phyloP scores from a whole-genome alignment of 257 asterid species.

The Solanum lignicaule region DNA sequence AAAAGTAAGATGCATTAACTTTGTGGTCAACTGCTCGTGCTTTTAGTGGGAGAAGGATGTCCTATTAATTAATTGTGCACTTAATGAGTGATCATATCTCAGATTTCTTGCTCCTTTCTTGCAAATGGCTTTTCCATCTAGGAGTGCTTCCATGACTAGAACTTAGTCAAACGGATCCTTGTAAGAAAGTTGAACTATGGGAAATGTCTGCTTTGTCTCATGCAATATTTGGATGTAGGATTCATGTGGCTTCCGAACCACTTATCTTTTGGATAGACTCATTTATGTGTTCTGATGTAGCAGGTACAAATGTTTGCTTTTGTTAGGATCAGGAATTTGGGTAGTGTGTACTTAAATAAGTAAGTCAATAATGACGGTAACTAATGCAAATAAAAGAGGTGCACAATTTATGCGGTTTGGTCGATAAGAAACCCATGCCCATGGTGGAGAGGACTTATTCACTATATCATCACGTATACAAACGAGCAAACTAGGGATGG shows the following conservation, averaged over 20 bases:
- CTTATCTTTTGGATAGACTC: not conserved
- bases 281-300: not conserved
- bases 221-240: not conserved
- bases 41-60: not conserved
- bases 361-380: not conserved
- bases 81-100: not conserved
- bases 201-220: not conserved
- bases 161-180: not conserved
- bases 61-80: not conserved
- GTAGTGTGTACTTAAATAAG: not conserved
- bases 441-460: not conserved
- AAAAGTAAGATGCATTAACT: not conserved
- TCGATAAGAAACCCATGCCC: not conserved
- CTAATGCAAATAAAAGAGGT: not conserved
- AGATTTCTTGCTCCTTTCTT: not conserved
- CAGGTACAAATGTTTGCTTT: not conserved
- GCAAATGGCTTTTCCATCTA: not conserved
- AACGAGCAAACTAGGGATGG: not conserved
- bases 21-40: not conserved
- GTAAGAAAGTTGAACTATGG: not conserved
- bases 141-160: not conserved
- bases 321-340: not conserved
- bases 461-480: not conserved
- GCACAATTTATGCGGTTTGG: not conserved
- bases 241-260: not conserved